Conservation (phyloP, 768 basidiomycete genomes). For the Xerocomellus intermedius region DNA sequence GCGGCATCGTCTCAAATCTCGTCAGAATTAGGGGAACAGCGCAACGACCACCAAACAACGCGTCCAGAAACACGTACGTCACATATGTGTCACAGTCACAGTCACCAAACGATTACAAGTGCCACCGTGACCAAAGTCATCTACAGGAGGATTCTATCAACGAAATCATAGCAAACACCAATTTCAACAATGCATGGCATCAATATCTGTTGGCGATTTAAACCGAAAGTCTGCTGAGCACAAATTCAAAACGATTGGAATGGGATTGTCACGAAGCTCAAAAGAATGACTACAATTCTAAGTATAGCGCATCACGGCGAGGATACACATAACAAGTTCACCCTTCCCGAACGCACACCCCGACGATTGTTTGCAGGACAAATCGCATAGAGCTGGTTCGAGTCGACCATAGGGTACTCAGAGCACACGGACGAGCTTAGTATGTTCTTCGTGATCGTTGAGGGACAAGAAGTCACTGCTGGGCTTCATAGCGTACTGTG, state of each 20-base stretch:
- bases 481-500: slow-evolving; percentile 24
- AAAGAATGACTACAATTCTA: slow-evolving; percentile 12
- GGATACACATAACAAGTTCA: neutral
- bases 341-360: neutral
- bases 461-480: slow-evolving; percentile 24
- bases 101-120: no score
- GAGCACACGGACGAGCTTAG: slow-evolving; percentile 13
- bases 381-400: neutral
- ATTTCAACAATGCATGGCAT: neutral
- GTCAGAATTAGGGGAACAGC: slow-evolving; percentile 21
- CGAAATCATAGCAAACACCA: neutral
- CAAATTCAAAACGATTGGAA: neutral
- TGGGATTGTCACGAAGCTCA: neutral
- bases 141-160: neutral
- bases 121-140: no score
- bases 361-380: neutral
- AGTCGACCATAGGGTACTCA: neutral
- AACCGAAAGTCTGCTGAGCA: neutral
- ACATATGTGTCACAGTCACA: slow-evolving; percentile 25
- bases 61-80: slow-evolving; percentile 26
- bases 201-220: neutral
- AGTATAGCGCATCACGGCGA: neutral
- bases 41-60: slow-evolving; percentile 18
- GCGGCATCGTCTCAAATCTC: slow-evolving; percentile 54
- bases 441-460: slow-evolving; percentile 19